Conservation (phyloP, 2,329 filamentous ascomycete species). For the Aplosporella prunicola region DNA sequence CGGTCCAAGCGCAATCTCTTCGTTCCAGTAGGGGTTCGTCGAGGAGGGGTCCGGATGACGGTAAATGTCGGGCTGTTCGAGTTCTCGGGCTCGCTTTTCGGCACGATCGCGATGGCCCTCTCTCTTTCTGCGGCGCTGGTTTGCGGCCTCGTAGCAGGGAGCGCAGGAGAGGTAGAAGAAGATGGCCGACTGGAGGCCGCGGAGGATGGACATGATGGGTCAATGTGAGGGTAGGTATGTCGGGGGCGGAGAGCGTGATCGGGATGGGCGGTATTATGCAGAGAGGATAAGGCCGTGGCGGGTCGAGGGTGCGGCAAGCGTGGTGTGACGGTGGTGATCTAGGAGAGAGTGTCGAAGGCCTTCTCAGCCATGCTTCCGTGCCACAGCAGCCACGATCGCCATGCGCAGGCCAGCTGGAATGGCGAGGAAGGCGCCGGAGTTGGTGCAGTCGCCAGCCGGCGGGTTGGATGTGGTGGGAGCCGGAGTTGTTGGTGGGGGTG, state of each 20-base stretch:
- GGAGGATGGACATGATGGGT: conserved; percentile 28
- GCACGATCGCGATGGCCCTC: conserved; percentile 59
- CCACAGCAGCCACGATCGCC: neutral
- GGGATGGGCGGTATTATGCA: neutral
- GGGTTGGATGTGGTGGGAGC: conserved; percentile 1
- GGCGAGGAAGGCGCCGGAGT: conserved; percentile 2
- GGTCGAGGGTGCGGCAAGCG: neutral
- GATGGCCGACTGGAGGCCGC: conserved; percentile 60
- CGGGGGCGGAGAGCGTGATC: neutral
- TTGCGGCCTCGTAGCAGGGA: conserved; percentile 63
- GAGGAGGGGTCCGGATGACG: conserved; percentile 72
- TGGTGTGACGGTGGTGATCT: neutral
- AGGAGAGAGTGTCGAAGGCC: neutral
- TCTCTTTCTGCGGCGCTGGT: conserved; percentile 60
- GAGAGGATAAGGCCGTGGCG: neutral
- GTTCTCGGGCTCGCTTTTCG: conserved; percentile 55
- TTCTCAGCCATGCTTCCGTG: conserved; percentile 5
- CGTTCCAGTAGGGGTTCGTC: conserved; percentile 81
- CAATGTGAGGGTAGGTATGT: conserved; percentile 1
- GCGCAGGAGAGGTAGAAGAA: conserved; percentile 72
- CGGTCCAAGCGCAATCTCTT: conserved; percentile 78
- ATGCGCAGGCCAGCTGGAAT: conserved; percentile 9
- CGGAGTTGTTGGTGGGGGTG: conserved; percentile 1
- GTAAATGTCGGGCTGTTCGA: conserved; percentile 64
- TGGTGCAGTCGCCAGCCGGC: conserved; percentile 2